Base-by-base conservation (phyloP, 495 filamentous ascomycete species). In the Penicillium turbatum region DNA sequence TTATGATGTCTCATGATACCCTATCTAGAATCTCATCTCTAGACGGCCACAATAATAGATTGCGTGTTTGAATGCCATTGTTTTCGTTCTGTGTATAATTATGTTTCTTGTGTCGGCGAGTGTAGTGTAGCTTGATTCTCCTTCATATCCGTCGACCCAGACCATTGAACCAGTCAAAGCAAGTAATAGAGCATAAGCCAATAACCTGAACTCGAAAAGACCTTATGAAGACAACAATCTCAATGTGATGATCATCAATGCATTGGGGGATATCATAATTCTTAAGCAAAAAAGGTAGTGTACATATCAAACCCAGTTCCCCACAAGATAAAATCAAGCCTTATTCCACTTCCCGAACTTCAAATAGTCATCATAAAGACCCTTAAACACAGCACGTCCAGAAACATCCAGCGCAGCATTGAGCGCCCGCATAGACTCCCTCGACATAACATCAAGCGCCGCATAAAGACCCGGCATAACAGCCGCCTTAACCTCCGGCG, bases 271-370 rank as follows among this genome's bases (percentile, higher is more conserved):
- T 66, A 66, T 66, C 63, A 62, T 64, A 58, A 60, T 42, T 61
- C 56, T 57, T 53, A 30, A 52, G 24, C 40, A 42, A 54, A 42
- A 54, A 47, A 45, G 16, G 16, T 64, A 63, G 43, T 56, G 42
- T 64, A 66, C 61, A 61, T 10, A 56, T 34, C 49, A 45, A 42
- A 41, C 11, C 53, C 31, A 48, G 21, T 34, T 37, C 16, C 44
- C 41, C 42, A 43, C 54, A 12, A 12, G 34, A 48, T 34, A 55
- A 30, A 32, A 59, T 62, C 57, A 77, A 19, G 65, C 72, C 60
- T 85, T 83, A 43, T 77, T 80, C 86, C 86, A 89, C 74, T 82
- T 85, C 31, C 86, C 85, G 66, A 86, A 86, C 66, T 70, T 81
- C 57, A 77, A 65, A 60, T 84, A 89, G 65, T 88, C 81, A 53